A percentile compares a stretch with the other conserved stretches of the same genome.
Evolutionary conservation across 2,329 filamentous ascomycete genomes (phyloP).

Genomic region (Coniochaeta hoffmannii): DNA sequence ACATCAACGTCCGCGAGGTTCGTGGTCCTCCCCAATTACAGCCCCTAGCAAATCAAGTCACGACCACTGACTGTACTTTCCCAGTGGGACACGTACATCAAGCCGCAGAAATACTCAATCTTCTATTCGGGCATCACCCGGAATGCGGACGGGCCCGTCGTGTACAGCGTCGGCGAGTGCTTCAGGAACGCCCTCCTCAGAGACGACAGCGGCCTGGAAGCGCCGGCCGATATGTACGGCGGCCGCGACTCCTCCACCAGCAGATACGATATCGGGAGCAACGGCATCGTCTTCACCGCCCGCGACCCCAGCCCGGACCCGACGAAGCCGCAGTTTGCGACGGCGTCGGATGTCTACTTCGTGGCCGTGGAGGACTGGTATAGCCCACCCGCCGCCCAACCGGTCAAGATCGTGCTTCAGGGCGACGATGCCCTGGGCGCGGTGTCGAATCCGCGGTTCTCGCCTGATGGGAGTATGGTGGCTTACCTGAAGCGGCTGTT

Average conservation of each 20-base stretch:
- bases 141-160: conserved; percentile 9
- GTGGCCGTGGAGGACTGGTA: conserved; percentile 25
- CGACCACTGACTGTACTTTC: not conserved
- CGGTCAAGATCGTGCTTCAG: conserved; percentile 17
- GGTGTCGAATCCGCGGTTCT: conserved; percentile 23
- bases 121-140: conserved; percentile 29
- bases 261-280: conserved; percentile 24
- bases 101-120: conserved; percentile 23
- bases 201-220: conserved; percentile 24
- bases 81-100: conserved; percentile 25
- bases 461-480: conserved; percentile 27
- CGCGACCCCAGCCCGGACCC: conserved; percentile 8
- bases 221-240: conserved; percentile 18
- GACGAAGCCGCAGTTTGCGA: conserved; percentile 8
- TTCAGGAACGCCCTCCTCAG: conserved; percentile 26
- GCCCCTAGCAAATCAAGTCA: not conserved
- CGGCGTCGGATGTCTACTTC: conserved; percentile 22
- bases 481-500: conserved; percentile 24
- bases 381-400: conserved; percentile 10
- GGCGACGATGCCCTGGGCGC: conserved; percentile 3
- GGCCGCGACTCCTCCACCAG: conserved; percentile 12
- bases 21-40: conserved; percentile 9
- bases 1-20: conserved; percentile 23
- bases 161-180: conserved; percentile 21
- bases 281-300: conserved; percentile 27